Evolutionary conservation across 23 red algal genomes (phyloP), one percentile per base, ranked within the genome.

Genomic region (Gracilaria gracilis): DNA sequence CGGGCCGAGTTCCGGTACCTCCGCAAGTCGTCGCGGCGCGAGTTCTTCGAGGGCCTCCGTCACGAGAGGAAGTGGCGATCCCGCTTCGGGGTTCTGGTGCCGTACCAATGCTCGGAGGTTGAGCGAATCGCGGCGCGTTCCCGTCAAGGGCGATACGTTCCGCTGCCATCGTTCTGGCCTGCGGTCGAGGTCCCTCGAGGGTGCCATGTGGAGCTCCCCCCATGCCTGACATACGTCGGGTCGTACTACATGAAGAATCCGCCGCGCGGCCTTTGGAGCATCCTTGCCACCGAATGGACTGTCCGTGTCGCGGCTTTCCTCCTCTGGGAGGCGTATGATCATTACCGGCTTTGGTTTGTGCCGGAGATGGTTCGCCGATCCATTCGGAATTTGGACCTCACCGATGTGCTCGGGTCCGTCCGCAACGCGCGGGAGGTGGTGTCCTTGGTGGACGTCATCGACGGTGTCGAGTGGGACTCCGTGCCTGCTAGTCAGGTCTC

Each of bases 1-100:
- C 25, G 57, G 0, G 57, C 80, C 28, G 58, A 84, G 2, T 84
- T 84, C 80, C 80, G 80, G 54, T 84, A 42, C 33, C 36, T 84
- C 24, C 80, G 80, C n/a, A 9, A 24, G 1, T 17, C 62, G 5
- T 4, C 58, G 16, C 62, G 62, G n/a, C 32, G 14, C 1, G 2
- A 29, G 12, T 67, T 33, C 25, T 17, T 13, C 25, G 62, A 67
- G 25, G 24, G 19, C 14, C 31, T 84, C 55, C 54, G 34, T 9
- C 69, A 9, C 28, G 81, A 84, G 24, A 19, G 81, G 51, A 36
- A 67, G 27, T 59, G 54, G 53, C 58, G 81, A 9, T 64, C 39
- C 27, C 81, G 81, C 32, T 65, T 65, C 46, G 81, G 81, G 57
- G 25, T 40, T 19, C 29, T 69, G 51, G 59, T 67, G 0, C 55